A percentile compares a stretch with the other conserved stretches of the same genome.
Evolutionary conservation across 2,329 filamentous ascomycete genomes (phyloP).

Genomic region (Botrytis sinoallii): DNA sequence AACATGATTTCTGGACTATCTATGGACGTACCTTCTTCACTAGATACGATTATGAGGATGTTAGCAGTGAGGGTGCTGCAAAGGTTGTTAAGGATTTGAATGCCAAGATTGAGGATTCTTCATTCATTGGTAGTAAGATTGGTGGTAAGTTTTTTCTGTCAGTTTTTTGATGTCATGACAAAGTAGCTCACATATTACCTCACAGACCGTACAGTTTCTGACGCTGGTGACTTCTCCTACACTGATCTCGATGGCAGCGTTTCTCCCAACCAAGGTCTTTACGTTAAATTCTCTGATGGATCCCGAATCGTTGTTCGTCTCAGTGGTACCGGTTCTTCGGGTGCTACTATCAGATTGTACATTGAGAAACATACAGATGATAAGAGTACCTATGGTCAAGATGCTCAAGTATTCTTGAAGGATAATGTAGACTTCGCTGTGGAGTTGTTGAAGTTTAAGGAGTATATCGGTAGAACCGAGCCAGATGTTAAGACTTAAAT

Average conservation of each 20-base stretch:
- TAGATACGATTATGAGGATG: constrained; percentile 96
- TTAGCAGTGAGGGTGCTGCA: constrained; percentile 85
- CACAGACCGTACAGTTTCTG: constrained; percentile 73
- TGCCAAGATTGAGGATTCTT: constrained; percentile 68
- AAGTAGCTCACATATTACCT: not conserved
- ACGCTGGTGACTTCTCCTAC: constrained; percentile 96
- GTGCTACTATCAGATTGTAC: constrained; percentile 94
- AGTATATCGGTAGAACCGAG: constrained; percentile 87
- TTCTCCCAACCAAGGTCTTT: constrained; percentile 93
- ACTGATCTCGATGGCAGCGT: constrained; percentile 97
- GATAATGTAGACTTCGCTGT: constrained; percentile 84
- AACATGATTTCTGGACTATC: constrained; percentile 92
- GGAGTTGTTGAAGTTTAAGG: constrained; percentile 84
- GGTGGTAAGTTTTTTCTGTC: constrained; percentile 50
- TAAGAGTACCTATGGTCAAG: constrained; percentile 69
- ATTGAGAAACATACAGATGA: constrained; percentile 93
- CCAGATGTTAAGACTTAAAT: constrained; percentile 91
- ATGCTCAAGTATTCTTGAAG: constrained; percentile 92
- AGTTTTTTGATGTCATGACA: constrained; percentile 13
- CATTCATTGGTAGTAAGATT: constrained; percentile 80
- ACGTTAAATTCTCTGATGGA: constrained; percentile 88
- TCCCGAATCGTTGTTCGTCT: constrained; percentile 93
- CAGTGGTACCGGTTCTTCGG: constrained; percentile 91
- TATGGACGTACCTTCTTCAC: constrained; percentile 99
- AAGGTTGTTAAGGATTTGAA: constrained; percentile 82